Evolutionary conservation across 257 asterid species (phyloP).

Genomic region (Cynanchum wilfordii): DNA sequence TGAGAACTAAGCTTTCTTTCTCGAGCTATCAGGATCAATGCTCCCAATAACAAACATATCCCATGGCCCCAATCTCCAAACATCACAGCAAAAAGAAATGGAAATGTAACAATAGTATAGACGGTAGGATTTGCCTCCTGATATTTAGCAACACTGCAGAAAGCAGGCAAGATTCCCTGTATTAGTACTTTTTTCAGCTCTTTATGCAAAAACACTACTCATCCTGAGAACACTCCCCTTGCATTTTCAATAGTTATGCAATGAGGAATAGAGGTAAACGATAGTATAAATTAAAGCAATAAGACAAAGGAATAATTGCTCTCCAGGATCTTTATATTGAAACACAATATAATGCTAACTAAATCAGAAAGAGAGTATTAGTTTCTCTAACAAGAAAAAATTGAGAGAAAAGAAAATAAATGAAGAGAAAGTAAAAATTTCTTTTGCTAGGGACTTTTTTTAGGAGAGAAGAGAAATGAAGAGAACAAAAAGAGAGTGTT

Average conservation of each 20-base stretch:
- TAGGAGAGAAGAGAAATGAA: too few relatives aligned
- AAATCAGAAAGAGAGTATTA: not conserved
- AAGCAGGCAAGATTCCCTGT: conserved; percentile 1
- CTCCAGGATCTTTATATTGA: not conserved
- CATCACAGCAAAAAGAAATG: conserved; percentile 99
- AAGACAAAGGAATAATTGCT: not conserved
- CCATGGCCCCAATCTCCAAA: conserved; percentile 99
- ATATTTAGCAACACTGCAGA: conserved; percentile 80
- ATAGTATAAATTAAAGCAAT: not conserved
- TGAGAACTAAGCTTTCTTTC: conserved; percentile 79
- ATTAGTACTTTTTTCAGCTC: conserved; percentile 28
- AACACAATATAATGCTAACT: not conserved
- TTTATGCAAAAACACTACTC: conserved; percentile 12
- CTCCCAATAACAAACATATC: conserved; percentile 81
- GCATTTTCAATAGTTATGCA: not conserved
- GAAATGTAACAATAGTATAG: conserved; percentile 82
- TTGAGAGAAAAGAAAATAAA: too few relatives aligned
- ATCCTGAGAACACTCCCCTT: not conserved
- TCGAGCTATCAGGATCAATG: conserved; percentile 63
- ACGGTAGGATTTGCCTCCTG: conserved; percentile 99
- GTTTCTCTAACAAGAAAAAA: not conserved
- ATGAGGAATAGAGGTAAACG: not conserved
- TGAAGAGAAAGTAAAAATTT: too few relatives aligned
- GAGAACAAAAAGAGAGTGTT: too few relatives aligned
- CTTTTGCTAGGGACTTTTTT: too few relatives aligned